Evolutionary conservation across 352 stramenopile species (phyloP).

Genomic region (Pythium myriotylum): DNA sequence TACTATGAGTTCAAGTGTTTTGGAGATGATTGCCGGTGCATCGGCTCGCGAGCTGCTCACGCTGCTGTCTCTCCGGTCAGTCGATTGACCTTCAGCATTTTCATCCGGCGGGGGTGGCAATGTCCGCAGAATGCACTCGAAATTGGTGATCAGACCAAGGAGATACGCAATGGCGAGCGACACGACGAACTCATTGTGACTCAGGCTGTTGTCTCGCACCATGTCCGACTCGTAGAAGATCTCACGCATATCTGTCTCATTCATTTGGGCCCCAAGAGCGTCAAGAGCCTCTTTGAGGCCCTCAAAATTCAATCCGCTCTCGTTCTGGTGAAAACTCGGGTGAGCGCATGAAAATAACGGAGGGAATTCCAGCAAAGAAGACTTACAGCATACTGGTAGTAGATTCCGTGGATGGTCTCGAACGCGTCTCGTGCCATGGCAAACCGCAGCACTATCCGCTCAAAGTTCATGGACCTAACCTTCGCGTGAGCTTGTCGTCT

Average conservation of each 20-base stretch:
- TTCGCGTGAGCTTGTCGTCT: slow-evolving; percentile 47
- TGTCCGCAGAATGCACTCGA: slow-evolving; percentile 46
- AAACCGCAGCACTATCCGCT: slow-evolving; percentile 81
- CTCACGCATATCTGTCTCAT: slow-evolving; percentile 67
- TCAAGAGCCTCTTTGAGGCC: slow-evolving; percentile 64
- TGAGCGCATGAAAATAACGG: not conserved
- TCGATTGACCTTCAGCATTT: slow-evolving; percentile 22
- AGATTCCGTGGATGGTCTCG: slow-evolving; percentile 65
- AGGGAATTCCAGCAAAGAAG: too few relatives aligned
- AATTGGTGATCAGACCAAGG: slow-evolving; percentile 77
- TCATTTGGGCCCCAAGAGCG: slow-evolving; percentile 62
- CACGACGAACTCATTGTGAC: slow-evolving; percentile 86
- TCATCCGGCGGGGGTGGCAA: slow-evolving; percentile 7
- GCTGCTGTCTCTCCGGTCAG: slow-evolving; percentile 17
- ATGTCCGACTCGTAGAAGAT: slow-evolving; percentile 92
- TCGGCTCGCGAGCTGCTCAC: slow-evolving; percentile 19
- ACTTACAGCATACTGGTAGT: slow-evolving; percentile 62
- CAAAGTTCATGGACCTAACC: slow-evolving; percentile 62
- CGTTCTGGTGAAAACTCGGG: slow-evolving; percentile 23
- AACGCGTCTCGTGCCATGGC: slow-evolving; percentile 63
- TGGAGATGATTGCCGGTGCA: slow-evolving; percentile 55
- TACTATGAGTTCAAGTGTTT: slow-evolving; percentile 82
- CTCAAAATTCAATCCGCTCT: slow-evolving; percentile 66
- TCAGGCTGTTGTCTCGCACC: slow-evolving; percentile 83
- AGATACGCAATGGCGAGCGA: slow-evolving; percentile 85